phyloP scores from a whole-genome alignment of 1,284 basidiomycete species.

The Vanrija pseudolonga region DNA sequence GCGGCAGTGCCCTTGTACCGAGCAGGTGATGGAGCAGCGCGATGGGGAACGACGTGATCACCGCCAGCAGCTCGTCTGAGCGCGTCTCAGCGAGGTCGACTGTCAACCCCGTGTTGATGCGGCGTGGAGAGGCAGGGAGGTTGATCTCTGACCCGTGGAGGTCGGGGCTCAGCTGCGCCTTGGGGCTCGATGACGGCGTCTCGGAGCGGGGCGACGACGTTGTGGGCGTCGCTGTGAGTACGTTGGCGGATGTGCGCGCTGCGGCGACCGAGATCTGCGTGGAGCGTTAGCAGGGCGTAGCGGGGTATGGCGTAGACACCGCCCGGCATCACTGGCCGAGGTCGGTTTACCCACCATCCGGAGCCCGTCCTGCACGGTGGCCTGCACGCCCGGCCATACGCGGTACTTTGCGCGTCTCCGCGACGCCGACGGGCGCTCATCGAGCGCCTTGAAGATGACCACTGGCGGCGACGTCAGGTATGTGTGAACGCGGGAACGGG shows the following conservation, averaged over 20 bases:
- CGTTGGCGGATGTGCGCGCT: neutral
- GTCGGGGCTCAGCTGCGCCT: too few species aligned
- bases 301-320: neutral
- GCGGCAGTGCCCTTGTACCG: constrained; percentile 39
- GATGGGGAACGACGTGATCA: constrained; percentile 45
- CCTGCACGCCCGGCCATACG: constrained; percentile 41
- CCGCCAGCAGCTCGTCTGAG: constrained; percentile 38
- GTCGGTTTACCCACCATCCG: constrained; percentile 31
- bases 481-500: neutral
- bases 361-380: constrained; percentile 38
- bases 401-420: neutral
- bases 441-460: constrained; percentile 8
- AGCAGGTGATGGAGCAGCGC: constrained; percentile 48
- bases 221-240: neutral
- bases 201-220: neutral
- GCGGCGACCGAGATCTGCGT: constrained; percentile 9
- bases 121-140: too few species aligned
- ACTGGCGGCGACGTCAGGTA: neutral
- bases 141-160: too few species aligned
- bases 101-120: too few species aligned
- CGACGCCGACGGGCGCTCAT: constrained; percentile 7
- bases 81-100: neutral
- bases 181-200: too few species aligned
- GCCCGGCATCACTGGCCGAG: neutral
- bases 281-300: neutral